Evolutionary conservation across 306 rosid genomes (phyloP).

Genomic region (Betula pendula): DNA sequence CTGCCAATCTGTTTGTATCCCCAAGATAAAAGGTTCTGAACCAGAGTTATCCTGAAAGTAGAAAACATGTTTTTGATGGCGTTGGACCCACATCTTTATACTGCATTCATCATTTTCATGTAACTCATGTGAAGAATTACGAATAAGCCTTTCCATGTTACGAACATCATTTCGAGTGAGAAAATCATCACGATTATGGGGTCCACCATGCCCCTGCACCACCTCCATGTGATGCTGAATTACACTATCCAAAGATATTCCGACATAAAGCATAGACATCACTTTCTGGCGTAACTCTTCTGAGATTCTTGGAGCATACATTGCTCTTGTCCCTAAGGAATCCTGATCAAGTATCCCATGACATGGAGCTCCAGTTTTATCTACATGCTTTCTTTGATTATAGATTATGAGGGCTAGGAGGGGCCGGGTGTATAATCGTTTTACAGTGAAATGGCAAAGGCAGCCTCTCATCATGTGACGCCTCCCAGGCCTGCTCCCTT

Average conservation of each 20-base stretch:
- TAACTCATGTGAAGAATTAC: conserved; percentile 55
- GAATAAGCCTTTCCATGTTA: conserved; percentile 75
- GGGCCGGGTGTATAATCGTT: conserved; percentile 66
- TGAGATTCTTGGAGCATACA: conserved; percentile 83
- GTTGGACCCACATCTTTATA: conserved; percentile 68
- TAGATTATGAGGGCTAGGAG: conserved; percentile 65
- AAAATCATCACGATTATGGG: conserved; percentile 74
- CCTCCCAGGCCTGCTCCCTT: conserved; percentile 85
- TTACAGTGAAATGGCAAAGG: conserved; percentile 78
- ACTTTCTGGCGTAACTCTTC: conserved; percentile 82
- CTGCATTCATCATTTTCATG: conserved; percentile 56
- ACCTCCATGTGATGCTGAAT: conserved; percentile 64
- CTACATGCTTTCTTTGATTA: conserved; percentile 72
- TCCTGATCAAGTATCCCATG: conserved; percentile 72
- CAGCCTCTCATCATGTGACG: conserved; percentile 93
- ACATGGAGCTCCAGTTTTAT: conserved; percentile 73
- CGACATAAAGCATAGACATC: conserved; percentile 69
- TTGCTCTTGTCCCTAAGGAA: conserved; percentile 85
- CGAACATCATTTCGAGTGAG: conserved; percentile 78
- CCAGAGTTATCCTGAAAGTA: conserved; percentile 52
- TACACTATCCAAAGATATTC: conserved; percentile 64
- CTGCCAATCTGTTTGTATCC: conserved; percentile 88
- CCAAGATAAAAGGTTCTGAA: conserved; percentile 59
- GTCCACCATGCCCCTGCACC: conserved; percentile 71
- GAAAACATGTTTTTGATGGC: conserved; percentile 65